Evolutionary conservation across 768 basidiomycete genomes (phyloP).

Genomic region (Lactifluus pinguis): DNA sequence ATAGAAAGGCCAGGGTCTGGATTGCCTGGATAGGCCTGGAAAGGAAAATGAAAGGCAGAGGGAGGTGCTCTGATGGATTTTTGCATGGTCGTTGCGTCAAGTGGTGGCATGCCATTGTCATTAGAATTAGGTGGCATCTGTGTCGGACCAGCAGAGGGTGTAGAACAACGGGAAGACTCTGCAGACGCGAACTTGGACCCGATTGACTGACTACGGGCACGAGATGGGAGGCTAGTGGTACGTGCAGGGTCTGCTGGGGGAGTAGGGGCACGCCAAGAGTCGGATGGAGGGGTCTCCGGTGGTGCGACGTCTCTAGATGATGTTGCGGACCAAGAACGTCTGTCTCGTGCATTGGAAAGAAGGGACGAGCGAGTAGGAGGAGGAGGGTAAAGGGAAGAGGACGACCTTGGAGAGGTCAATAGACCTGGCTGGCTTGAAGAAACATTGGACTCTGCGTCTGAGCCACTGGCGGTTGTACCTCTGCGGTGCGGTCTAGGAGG

Average conservation of each 20-base stretch:
- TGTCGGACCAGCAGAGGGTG: neutral
- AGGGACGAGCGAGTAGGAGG: conserved; percentile 11
- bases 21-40: conserved; percentile 57
- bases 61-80: conserved; percentile 28
- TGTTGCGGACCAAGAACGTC: conserved; percentile 16
- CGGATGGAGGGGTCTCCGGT: conserved; percentile 12
- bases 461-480: conserved; percentile 8
- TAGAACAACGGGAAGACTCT: conserved; percentile 6
- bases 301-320: conserved; percentile 21
- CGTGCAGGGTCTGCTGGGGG: conserved; percentile 19
- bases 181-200: neutral
- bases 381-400: conserved; percentile 18
- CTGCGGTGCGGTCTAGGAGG: conserved; percentile 18
- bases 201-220: neutral
- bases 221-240: conserved; percentile 17
- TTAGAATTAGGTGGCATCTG: conserved; percentile 15
- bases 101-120: conserved; percentile 16
- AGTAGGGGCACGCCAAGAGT: conserved; percentile 26
- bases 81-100: conserved; percentile 2
- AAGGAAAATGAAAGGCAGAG: conserved; percentile 38
- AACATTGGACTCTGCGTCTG: conserved; percentile 18
- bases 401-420: conserved; percentile 10
- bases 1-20: conserved; percentile 47
- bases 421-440: neutral
- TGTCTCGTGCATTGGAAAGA: neutral